These are phyloP conservation scores for Cladobotryum mycophilum DNA, from an alignment of 2,329 filamentous ascomycete genomes.

Conservation along the genomic window DNA sequence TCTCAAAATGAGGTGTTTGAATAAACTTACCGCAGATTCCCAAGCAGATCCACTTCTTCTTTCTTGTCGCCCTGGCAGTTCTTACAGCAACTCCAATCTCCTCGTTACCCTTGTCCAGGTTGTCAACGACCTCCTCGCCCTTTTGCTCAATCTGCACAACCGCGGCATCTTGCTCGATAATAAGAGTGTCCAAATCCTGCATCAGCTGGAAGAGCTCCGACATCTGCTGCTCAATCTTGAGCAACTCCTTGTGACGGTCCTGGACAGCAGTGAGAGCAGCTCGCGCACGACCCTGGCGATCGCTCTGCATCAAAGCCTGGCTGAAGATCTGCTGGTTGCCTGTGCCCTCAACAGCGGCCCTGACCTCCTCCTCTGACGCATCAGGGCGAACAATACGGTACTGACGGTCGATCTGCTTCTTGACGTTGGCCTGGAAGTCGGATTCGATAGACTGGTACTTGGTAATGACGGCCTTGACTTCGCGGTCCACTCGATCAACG, in stretches of 20 bases:
- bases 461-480: slow-evolving; percentile 74
- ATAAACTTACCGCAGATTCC: slow-evolving; percentile 56
- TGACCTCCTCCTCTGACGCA: slow-evolving; percentile 70
- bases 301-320: slow-evolving; percentile 76
- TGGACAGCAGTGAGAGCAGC: slow-evolving; percentile 73
- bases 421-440: slow-evolving; percentile 70
- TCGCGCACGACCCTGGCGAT: slow-evolving; percentile 73
- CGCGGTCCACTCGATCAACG: slow-evolving; percentile 72
- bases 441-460: slow-evolving; percentile 76
- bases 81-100: slow-evolving; percentile 76
- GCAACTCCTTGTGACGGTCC: slow-evolving; percentile 76
- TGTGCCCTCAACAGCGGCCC: slow-evolving; percentile 67
- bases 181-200: slow-evolving; percentile 78
- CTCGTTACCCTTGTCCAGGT: slow-evolving; percentile 78
- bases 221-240: slow-evolving; percentile 89
- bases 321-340: slow-evolving; percentile 75
- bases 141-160: slow-evolving; percentile 80
- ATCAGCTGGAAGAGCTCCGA: slow-evolving; percentile 82
- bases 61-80: slow-evolving; percentile 72
- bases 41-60: slow-evolving; percentile 97
- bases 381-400: slow-evolving; percentile 85
- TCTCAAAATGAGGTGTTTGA: neutral
- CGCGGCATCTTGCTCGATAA: slow-evolving; percentile 78
- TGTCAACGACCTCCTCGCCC: slow-evolving; percentile 75
- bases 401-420: slow-evolving; percentile 81